Evolutionary conservation across 805 yeast genomes (phyloP), one percentile per base, ranked within the genome.

Genomic region (Sugiyamaella chiloensis): DNA sequence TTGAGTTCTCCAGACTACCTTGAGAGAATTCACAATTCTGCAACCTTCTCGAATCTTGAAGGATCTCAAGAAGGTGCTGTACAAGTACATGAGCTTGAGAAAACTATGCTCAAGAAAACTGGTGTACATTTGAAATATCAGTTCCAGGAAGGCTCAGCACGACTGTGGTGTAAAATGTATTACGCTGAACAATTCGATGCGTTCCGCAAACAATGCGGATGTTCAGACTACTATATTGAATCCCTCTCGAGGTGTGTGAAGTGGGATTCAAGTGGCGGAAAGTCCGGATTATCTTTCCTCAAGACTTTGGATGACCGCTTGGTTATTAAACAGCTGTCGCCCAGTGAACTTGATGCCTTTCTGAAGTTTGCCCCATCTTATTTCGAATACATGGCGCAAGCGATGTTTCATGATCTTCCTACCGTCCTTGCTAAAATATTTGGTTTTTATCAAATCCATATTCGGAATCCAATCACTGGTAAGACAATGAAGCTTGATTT

Each of bases 181-280:
- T 93, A 85, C 71, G 86, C 96, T 4, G 98, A 91, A 59, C 98
- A 93, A 62, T 93, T 93, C 68, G 97, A 91, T 61, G 97, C 98
- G 0, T 82, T 93, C 57, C 72, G 99, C 48, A 75, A 80, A 48
- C 83, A 86, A 24, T 91, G 97, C 70, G 89, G 87, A 0, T 79
- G 82, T 47, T 80, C 80, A 48, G 83, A 78, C 4, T 77, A 76
- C 55, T 93, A 83, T 56, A 80, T 93, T 34, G 96, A 89, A 62
- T 89, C 97, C 65, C 74, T 95, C 40, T 83, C 96, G 4, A 70
- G 99, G 52, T 93, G 99, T 68, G 80, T 89, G 11, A 87, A 89
- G 60, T 95, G 98, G 98, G 90, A 91, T 59, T 85, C 96, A 0
- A 79, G 83, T 23, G 99, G 99, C 32, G 99, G 99, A 30, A 93